Base-by-base conservation (phyloP, 202 grass and related monocot species). In the Digitaria exilis region DNA sequence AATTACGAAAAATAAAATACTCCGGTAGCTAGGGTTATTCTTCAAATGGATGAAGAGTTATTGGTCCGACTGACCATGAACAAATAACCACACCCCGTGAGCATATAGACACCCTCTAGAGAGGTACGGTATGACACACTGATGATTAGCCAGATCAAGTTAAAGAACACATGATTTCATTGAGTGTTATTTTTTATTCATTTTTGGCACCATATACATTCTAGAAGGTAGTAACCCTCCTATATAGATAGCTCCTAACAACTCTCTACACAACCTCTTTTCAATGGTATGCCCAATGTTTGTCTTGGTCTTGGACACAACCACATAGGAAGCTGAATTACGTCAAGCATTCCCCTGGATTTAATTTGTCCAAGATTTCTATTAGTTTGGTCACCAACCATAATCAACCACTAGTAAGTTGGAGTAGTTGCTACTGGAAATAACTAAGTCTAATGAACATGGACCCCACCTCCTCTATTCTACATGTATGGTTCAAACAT, bases 321-420 rank as follows among this genome's bases (percentile, higher is more conserved):
- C 10, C 64, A 56, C n/a, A 74, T 58, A 57, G 12, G 21, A 39
- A 39, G 51, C 13, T 60, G 37, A 67, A 75, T 30, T 41, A 2
- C 25, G 21, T 22, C 22, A 79, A 28, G 31, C 17, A 15, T 31
- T 58, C 48, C 54, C 46, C 25, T 16, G 29, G 41, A 32, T 62
- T 61, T 62, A 62, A 7, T 25, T 62, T 63, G 9, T 62, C 21
- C 32, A 61, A 62, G 8, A 75, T 44, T 84, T 77, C 4, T 41
- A 16, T 29, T 65, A 22, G 74, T 76, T 85, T 85, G 82, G 42
- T 75, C 77, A 75, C 71, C 77, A 71, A 85, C 70, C 77, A 46
- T 55, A 61, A 85, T 78, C 63, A 60, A 85, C 55, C 28, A 39
- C 24, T 18, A 61, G 55, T 32, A 28, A 25, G 10, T 56, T 24